Conservation (phyloP, 73 alveolate genomes). For the Blepharisma stoltei region DNA sequence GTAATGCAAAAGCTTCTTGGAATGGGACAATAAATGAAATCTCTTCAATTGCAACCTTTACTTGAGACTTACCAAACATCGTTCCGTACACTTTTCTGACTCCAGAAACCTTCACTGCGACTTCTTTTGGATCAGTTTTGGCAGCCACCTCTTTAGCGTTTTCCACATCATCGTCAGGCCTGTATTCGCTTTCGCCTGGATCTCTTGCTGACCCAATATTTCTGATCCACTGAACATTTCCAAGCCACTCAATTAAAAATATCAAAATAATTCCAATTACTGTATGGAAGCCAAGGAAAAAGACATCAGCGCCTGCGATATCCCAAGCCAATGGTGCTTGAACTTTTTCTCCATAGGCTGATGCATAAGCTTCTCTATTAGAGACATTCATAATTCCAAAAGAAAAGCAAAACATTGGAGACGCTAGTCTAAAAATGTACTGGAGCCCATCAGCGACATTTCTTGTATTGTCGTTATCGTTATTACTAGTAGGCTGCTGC, state of each 20-base stretch:
- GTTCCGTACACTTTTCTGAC: slow-evolving; percentile 58
- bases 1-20: slow-evolving; percentile 79
- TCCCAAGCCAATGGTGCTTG: slow-evolving; percentile 37
- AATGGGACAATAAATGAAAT: slow-evolving; percentile 70
- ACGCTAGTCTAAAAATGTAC: slow-evolving; percentile 70
- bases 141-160: slow-evolving; percentile 62
- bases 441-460: slow-evolving; percentile 54
- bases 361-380: slow-evolving; percentile 40
- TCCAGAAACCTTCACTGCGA: slow-evolving; percentile 61
- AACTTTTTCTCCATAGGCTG: slow-evolving; percentile 34
- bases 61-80: slow-evolving; percentile 43
- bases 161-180: slow-evolving; percentile 70
- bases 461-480: slow-evolving; percentile 44
- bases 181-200: not conserved
- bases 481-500: no score
- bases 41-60: slow-evolving; percentile 61
- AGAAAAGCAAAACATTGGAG: slow-evolving; percentile 92
- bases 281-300: slow-evolving; percentile 36
- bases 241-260: slow-evolving; percentile 13
- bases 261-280: not conserved
- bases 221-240: not conserved
- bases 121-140: slow-evolving; percentile 36
- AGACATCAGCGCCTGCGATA: slow-evolving; percentile 48
- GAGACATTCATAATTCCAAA: slow-evolving; percentile 76
- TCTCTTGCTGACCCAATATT: slow-evolving; percentile 17